Evolutionary conservation across 2,329 filamentous ascomycete genomes (phyloP).

Genomic region (Paecilomyces dactylethromorphus): DNA sequence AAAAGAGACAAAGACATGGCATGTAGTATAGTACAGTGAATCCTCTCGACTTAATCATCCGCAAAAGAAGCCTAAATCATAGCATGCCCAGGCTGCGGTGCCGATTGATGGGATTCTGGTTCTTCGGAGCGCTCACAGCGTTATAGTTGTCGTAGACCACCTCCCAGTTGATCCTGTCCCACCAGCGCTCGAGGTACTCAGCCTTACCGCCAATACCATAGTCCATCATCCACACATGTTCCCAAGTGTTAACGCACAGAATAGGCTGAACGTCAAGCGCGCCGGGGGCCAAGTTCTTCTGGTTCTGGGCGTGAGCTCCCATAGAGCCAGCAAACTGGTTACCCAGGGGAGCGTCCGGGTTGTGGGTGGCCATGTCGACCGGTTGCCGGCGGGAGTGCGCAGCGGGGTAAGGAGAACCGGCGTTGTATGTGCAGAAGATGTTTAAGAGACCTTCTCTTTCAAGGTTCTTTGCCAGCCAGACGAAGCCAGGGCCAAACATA

Average conservation of each 20-base stretch:
- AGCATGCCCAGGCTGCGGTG: slow-evolving; percentile 20
- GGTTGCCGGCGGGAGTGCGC: slow-evolving; percentile 71
- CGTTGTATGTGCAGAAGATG: slow-evolving; percentile 83
- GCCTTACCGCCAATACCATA: slow-evolving; percentile 72
- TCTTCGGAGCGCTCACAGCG: slow-evolving; percentile 19
- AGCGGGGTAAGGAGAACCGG: slow-evolving; percentile 77
- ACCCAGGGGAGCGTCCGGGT: slow-evolving; percentile 23
- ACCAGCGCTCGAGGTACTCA: slow-evolving; percentile 73
- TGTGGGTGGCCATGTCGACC: slow-evolving; percentile 40
- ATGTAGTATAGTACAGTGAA: slow-evolving; percentile 1
- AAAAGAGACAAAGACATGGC: slow-evolving; percentile 1
- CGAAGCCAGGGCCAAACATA: slow-evolving; percentile 97
- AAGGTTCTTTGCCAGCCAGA: slow-evolving; percentile 74
- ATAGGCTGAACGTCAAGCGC: slow-evolving; percentile 61
- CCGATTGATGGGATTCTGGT: slow-evolving; percentile 12
- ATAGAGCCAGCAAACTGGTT: slow-evolving; percentile 31
- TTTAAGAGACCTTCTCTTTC: slow-evolving; percentile 46
- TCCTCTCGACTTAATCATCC: not conserved
- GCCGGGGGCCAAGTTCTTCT: slow-evolving; percentile 32
- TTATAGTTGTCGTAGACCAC: slow-evolving; percentile 52
- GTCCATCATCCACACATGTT: slow-evolving; percentile 85
- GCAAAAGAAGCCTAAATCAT: slow-evolving; percentile 9
- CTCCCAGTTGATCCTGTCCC: slow-evolving; percentile 81
- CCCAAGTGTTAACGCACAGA: slow-evolving; percentile 91
- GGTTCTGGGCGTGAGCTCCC: slow-evolving; percentile 25